Evolutionary conservation across 108 stramenopile species (phyloP), one percentile per base, ranked within the genome.

Genomic region (Bacterosira constricta): DNA sequence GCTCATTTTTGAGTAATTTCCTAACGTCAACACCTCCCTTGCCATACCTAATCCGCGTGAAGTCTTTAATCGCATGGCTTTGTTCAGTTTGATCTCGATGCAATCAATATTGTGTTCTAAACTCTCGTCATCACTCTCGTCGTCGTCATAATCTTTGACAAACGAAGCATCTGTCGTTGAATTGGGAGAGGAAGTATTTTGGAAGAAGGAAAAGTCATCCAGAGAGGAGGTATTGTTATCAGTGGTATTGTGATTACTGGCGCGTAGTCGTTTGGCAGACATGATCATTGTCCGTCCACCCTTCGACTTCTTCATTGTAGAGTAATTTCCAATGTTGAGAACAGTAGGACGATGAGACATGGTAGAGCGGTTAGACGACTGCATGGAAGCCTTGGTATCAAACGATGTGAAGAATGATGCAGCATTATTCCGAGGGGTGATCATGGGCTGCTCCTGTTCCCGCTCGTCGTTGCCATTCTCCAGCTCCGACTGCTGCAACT

Each of bases 71-170:
- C 80, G 71, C 54, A 59, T 59, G 9, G 94, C 91, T 30, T 86
- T 52, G 8, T 61, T 53, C 20, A 95, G 65, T 60, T 95, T 95
- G 29, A 75, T 46, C 75, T 91, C 90, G 1, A 89, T 78, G 34
- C 61, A 73, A 31, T 85, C 89, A n/a, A n/a, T n/a, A n/a, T n/a
- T n/a, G n/a, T n/a, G n/a, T n/a, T n/a, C n/a, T n/a, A n/a, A n/a
- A n/a, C n/a, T n/a, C 36, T 79, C 70, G 31, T 85, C 86, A 9
- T 81, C 80, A 46, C 70, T 68, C 4, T 84, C 80, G 36, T 86
- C 81, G 7, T 77, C 79, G 41, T 66, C 51, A 35, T 52, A 12
- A 13, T 41, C 58, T 31, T 45, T 54, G 18, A 64, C 37, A 39
- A 31, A 38, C 42, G 45, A 63, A n/a, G 37, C 20, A 0, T 63